A percentile compares a stretch with the other conserved stretches of the same genome.
Conservation (phyloP, 352 stramenopile species). For the Lagenidium sp. region DNA sequence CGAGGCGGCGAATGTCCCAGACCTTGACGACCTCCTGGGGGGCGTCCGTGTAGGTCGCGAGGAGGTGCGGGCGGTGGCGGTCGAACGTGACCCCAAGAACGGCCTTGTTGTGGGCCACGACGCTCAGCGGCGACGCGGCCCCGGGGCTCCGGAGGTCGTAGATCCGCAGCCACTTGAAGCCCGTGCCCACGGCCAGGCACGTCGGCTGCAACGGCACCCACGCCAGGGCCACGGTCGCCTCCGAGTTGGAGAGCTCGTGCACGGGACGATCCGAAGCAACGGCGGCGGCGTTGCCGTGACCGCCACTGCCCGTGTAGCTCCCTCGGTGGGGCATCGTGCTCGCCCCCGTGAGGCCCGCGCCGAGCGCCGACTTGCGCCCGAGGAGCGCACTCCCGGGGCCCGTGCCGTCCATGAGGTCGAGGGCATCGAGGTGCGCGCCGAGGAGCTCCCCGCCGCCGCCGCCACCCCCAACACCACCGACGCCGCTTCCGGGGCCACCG, state of each 20-base stretch:
- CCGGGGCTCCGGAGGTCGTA: constrained; percentile 63
- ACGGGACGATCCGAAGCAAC: constrained; percentile 48
- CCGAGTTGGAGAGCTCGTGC: constrained; percentile 78
- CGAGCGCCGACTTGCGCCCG: neutral
- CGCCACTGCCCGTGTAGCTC: neutral
- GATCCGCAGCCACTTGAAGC: constrained; percentile 84
- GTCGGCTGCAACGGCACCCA: constrained; percentile 80
- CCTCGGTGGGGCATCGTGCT: constrained; percentile 3
- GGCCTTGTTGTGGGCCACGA: constrained; percentile 79
- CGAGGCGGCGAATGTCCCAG: constrained; percentile 81
- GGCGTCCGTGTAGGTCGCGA: constrained; percentile 78
- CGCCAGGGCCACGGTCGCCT: constrained; percentile 70
- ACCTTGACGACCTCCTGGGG: constrained; percentile 79
- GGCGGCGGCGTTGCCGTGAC: neutral
- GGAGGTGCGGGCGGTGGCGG: constrained; percentile 63
- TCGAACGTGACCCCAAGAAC: constrained; percentile 81
- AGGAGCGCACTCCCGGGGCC: too few species aligned
- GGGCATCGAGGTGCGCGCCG: neutral
- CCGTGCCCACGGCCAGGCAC: constrained; percentile 71
- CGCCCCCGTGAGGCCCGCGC: neutral
- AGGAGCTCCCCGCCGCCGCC: neutral
- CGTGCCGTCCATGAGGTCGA: neutral
- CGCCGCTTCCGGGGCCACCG: neutral
- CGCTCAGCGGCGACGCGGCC: constrained; percentile 52
- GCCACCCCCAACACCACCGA: neutral